phyloP scores from a whole-genome alignment of 345 rosid genomes.

The Aegle marmelos region DNA sequence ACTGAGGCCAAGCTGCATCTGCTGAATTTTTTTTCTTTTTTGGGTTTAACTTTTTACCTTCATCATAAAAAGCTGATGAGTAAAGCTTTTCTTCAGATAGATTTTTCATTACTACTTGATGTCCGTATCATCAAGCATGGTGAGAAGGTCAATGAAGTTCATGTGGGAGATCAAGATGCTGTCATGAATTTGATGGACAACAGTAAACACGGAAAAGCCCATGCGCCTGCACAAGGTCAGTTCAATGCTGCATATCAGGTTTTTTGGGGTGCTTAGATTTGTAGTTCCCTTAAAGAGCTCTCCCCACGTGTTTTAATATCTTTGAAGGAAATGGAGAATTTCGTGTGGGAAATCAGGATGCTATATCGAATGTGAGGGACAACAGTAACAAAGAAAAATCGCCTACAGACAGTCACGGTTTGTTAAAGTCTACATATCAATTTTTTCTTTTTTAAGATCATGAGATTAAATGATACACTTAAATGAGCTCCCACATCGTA shows the following conservation, averaged over 20 bases:
- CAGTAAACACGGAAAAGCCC: conserved; percentile 23
- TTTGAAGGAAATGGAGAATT: conserved; percentile 49
- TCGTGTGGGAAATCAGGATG: not conserved
- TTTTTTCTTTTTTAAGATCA: not conserved
- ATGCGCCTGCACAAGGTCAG: conserved; percentile 48
- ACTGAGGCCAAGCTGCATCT: not conserved
- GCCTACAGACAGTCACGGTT: not conserved
- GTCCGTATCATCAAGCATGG: conserved; percentile 50
- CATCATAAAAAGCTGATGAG: conserved; percentile 9
- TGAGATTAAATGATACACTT: not conserved
- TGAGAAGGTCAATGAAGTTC: conserved; percentile 21
- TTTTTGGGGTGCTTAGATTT: not conserved
- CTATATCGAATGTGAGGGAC: not conserved
- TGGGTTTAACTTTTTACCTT: not conserved
- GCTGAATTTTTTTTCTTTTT: not conserved
- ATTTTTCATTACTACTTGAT: conserved; percentile 67
- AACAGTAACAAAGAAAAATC: not conserved
- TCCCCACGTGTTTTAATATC: not conserved
- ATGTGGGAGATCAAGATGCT: conserved; percentile 23
- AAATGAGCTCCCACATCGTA: not conserved
- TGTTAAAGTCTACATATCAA: not conserved
- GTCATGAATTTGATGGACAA: conserved; percentile 7
- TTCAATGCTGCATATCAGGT: not conserved
- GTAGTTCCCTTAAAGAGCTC: not conserved
- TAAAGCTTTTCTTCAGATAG: conserved; percentile 48